Percentiles rank a stretch among this genome's conserved stretches.
phyloP scores from a whole-genome alignment of 1,284 basidiomycete genomes.

The Sutorius eximius region DNA sequence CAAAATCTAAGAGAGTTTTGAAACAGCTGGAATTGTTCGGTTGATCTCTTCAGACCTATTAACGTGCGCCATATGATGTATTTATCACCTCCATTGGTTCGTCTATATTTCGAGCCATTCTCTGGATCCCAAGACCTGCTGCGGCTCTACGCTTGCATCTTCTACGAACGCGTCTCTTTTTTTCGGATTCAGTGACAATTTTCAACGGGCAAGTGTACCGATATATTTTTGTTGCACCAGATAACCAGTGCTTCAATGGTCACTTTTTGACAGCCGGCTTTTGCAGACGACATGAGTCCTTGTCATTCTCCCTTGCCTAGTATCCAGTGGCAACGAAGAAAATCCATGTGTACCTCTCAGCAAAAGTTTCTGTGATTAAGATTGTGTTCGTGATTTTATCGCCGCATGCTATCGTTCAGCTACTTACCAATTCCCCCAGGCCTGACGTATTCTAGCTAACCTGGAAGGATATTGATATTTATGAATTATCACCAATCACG shows the following conservation, averaged over 20 bases:
- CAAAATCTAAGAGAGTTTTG: neutral
- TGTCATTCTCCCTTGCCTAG: too few relatives aligned
- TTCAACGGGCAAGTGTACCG: too few relatives aligned
- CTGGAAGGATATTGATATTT: conserved; percentile 9
- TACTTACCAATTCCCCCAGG: neutral
- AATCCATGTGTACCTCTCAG: conserved; percentile 4
- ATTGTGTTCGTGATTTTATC: conserved; percentile 15
- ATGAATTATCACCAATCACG: neutral
- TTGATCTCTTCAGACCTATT: neutral
- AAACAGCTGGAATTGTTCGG: neutral
- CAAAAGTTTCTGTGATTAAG: conserved; percentile 8
- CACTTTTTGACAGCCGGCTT: too few relatives aligned
- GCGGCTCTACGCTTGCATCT: too few relatives aligned
- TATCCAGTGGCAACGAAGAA: conserved; percentile 20
- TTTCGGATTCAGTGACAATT: too few relatives aligned
- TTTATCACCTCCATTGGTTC: neutral
- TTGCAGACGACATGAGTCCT: too few relatives aligned
- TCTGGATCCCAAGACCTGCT: conserved; percentile 5
- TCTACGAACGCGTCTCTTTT: too few relatives aligned
- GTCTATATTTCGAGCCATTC: neutral
- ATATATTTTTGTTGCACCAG: too few relatives aligned
- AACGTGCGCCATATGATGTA: conserved; percentile 11
- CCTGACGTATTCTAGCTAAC: neutral
- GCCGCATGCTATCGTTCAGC: neutral
- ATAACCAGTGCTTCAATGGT: too few relatives aligned